These are phyloP conservation scores for Hypoxylon sp. DNA, from an alignment of 2,329 filamentous ascomycete genomes.

Conservation along the genomic window DNA sequence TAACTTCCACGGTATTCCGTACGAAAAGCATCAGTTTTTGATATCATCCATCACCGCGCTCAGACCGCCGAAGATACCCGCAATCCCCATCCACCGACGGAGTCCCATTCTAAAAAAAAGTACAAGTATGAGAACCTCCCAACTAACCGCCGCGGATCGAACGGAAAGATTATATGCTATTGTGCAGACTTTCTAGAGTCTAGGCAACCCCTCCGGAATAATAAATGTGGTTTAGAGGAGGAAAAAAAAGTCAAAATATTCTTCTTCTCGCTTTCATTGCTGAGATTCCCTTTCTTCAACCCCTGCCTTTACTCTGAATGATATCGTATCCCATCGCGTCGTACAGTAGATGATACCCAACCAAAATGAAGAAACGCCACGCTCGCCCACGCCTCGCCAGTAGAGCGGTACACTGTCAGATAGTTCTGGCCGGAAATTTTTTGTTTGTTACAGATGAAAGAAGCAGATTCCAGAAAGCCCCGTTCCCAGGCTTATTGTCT, in stretches of 20 bases:
- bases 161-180: conserved; percentile 28
- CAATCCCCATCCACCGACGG: conserved; percentile 21
- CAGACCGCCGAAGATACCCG: conserved; percentile 22
- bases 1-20: conserved; percentile 31
- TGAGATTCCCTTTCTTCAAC: conserved; percentile 50
- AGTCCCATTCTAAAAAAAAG: conserved; percentile 37
- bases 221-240: conserved; percentile 9
- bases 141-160: conserved; percentile 17
- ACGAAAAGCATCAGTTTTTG: conserved; percentile 34
- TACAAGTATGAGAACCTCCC: conserved; percentile 31
- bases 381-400: conserved; percentile 48
- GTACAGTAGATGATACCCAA: conserved; percentile 49
- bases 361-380: conserved; percentile 50
- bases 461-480: conserved; percentile 30
- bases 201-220: conserved; percentile 7
- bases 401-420: conserved; percentile 34
- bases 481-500: conserved; percentile 23
- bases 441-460: conserved; percentile 47
- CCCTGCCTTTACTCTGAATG: conserved; percentile 44
- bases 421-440: conserved; percentile 39
- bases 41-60: conserved; percentile 36
- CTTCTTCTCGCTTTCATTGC: conserved; percentile 47
- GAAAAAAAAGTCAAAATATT: conserved; percentile 32
- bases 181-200: conserved; percentile 27
- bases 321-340: conserved; percentile 55